Conservation (phyloP, 225 moss, liverwort and hornwort genomes). For the Bryum argenteum region DNA sequence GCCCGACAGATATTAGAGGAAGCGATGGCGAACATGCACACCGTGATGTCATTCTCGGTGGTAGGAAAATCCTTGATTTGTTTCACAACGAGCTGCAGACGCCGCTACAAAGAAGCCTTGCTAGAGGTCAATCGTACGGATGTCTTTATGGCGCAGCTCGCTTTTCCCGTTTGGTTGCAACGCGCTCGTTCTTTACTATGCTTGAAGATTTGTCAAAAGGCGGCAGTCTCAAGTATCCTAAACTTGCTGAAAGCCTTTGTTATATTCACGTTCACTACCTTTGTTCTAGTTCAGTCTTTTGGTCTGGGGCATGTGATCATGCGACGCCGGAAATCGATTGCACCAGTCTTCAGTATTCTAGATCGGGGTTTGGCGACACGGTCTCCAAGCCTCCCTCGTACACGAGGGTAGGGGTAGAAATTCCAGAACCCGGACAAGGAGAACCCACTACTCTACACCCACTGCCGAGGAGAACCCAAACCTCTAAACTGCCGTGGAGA, state of each 20-base stretch:
- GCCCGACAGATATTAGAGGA: slow-evolving; percentile 68
- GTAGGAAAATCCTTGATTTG: slow-evolving; percentile 57
- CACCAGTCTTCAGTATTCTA: slow-evolving; percentile 62
- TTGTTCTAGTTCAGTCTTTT: slow-evolving; percentile 66
- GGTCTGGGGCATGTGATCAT: slow-evolving; percentile 66
- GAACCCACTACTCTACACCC: too few species aligned
- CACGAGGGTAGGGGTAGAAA: too few species aligned
- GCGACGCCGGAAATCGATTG: slow-evolving; percentile 63
- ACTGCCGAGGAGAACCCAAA: too few species aligned
- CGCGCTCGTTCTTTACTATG: slow-evolving; percentile 60
- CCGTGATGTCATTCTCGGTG: slow-evolving; percentile 74
- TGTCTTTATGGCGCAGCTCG: slow-evolving; percentile 63
- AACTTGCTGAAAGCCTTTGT: slow-evolving; percentile 65
- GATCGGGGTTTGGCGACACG: slow-evolving; percentile 56
- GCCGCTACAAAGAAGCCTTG: slow-evolving; percentile 55
- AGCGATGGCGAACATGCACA: slow-evolving; percentile 74
- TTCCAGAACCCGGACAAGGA: too few species aligned
- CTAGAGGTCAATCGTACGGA: slow-evolving; percentile 62
- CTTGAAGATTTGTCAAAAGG: slow-evolving; percentile 47
- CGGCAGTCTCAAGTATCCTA: slow-evolving; percentile 45
- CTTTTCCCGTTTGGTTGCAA: slow-evolving; percentile 68
- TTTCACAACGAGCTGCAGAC: slow-evolving; percentile 62
- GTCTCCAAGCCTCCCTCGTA: too few species aligned
- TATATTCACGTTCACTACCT: slow-evolving; percentile 65
- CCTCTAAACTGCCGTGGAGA: too few species aligned